Conservation (phyloP, 1,284 basidiomycete species). For the Cerrena zonata region DNA sequence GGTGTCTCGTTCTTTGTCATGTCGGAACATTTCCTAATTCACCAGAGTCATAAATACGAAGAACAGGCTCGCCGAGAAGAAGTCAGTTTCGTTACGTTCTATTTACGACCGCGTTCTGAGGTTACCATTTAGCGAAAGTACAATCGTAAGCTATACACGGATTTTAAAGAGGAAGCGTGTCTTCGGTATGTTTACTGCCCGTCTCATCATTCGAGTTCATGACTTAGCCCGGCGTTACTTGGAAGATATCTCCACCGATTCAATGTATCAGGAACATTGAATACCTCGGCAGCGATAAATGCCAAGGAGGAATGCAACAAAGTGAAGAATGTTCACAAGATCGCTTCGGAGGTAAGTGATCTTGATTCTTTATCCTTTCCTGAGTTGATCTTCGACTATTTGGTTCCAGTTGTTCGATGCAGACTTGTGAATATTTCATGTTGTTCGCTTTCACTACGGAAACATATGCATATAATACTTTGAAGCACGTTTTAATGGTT, state of each 20-base stretch:
- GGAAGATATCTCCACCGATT: constrained; percentile 41
- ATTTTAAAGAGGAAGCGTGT: constrained; percentile 72
- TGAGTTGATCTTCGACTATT: background rate
- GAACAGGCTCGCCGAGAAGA: constrained; percentile 65
- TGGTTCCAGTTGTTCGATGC: background rate
- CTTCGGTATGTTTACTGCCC: constrained; percentile 43
- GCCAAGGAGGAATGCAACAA: constrained; percentile 59
- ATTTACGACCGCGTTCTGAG: background rate
- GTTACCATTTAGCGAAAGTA: constrained; percentile 49
- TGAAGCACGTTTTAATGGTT: too few relatives aligned
- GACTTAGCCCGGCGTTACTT: too few relatives aligned
- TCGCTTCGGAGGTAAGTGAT: constrained; percentile 35
- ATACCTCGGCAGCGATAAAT: constrained; percentile 47
- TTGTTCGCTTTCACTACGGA: too few relatives aligned
- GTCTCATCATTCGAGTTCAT: background rate
- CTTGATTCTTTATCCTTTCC: background rate
- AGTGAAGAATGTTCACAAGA: constrained; percentile 45
- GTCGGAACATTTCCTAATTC: constrained; percentile 79
- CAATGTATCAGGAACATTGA: constrained; percentile 42
- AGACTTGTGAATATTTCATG: background rate
- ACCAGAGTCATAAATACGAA: constrained; percentile 78
- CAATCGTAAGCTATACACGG: constrained; percentile 71
- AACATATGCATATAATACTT: too few relatives aligned
- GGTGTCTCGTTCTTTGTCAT: constrained; percentile 76
- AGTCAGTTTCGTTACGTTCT: constrained; percentile 31